Base-by-base conservation (phyloP, 495 filamentous ascomycete species). In the Penicillium canescens region DNA sequence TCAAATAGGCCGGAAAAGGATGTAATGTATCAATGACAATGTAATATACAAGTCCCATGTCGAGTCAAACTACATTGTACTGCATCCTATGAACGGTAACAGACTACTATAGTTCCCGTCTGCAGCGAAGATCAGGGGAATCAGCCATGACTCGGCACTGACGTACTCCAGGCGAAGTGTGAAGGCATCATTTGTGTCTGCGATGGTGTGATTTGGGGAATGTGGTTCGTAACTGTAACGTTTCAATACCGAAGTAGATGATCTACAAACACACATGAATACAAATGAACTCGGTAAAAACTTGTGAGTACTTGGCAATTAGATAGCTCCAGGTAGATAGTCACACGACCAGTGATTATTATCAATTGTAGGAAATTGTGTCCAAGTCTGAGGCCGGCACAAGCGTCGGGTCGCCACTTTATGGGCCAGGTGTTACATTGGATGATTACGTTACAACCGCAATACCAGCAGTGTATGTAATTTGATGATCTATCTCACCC, bases 141-240 rank as follows among this genome's bases (percentile, higher is more conserved):
- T 18, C 18, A 18, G 18, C 18, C 1, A 18, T 49, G 46, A 45
- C 26, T 48, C 38, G 45, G 53, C 8, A 47, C 50, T 66, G 63
- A 66, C 63, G 63, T 66, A 65, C 53, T 56, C 57, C 46, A 49
- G 37, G 59, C 56, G 63, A 63, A 52, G 52, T 38, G 51, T 40
- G 61, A 75, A 70, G 61, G 62, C 57, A 63, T 62, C 66, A 76
- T 74, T 52, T n/a, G 55, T 41, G 46, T 52, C 54, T 57, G 51
- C 63, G 71, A 76, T 76, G 73, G 70, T 76, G 73, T 74, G 71
- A 76, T 76, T 62, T 52, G 43, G 31, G 41, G 38, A 53, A 26
- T n/a, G 20, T n/a, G 28, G 26, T 2, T 8, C 41, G 37, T n/a
- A 33, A 18, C 12, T 8, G 38, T 51, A 51, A 35, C 12, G 47